phyloP scores from a whole-genome alignment of 805 yeast genomes.

The Ogataea corticis region DNA sequence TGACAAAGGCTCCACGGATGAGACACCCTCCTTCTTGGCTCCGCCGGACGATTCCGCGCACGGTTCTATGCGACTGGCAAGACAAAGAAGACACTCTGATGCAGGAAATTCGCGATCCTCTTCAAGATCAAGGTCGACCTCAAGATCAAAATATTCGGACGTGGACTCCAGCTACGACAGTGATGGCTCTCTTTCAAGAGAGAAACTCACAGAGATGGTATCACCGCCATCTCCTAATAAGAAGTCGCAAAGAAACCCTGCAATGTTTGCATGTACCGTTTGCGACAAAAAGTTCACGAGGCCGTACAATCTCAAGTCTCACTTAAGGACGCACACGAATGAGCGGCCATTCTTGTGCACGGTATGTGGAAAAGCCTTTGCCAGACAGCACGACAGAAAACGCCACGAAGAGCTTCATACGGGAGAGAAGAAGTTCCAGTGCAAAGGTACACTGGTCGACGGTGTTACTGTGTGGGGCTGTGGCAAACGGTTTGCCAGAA shows the following conservation, averaged over 20 bases:
- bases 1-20: slow-evolving; percentile 1
- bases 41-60: slow-evolving; percentile 33
- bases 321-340: slow-evolving; percentile 85
- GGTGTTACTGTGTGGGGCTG: slow-evolving; percentile 71
- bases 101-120: slow-evolving; percentile 32
- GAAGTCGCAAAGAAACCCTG: slow-evolving; percentile 69
- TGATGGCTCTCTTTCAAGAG: slow-evolving; percentile 40
- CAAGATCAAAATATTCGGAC: slow-evolving; percentile 25
- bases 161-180: slow-evolving; percentile 34
- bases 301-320: slow-evolving; percentile 91
- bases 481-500: slow-evolving; percentile 74
- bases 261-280: slow-evolving; percentile 72
- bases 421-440: slow-evolving; percentile 73
- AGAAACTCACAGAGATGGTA: slow-evolving; percentile 67
- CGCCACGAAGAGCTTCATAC: slow-evolving; percentile 76
- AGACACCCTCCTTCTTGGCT: slow-evolving; percentile 19
- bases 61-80: slow-evolving; percentile 39
- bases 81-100: slow-evolving; percentile 36
- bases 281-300: slow-evolving; percentile 89
- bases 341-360: slow-evolving; percentile 76
- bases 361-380: slow-evolving; percentile 79
- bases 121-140: slow-evolving; percentile 33
- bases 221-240: slow-evolving; percentile 49
- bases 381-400: slow-evolving; percentile 74
- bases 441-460: slow-evolving; percentile 62